Evolutionary conservation across 2,329 filamentous ascomycete species (phyloP).

Genomic region (Phaeosphaeriaceae sp.): DNA sequence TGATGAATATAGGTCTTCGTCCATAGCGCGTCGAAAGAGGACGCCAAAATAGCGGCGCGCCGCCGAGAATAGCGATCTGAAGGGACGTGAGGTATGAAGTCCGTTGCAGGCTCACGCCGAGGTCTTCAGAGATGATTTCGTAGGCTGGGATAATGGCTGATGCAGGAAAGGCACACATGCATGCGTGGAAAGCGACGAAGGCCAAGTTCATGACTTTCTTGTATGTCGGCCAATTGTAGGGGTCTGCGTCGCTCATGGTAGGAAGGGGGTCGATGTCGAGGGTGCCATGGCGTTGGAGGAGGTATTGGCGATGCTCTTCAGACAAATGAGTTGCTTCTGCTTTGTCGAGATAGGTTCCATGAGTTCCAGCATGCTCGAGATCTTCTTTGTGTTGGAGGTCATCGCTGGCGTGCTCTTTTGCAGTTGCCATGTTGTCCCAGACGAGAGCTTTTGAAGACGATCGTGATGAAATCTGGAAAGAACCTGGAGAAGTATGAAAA

Average conservation of each 20-base stretch:
- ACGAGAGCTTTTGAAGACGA: not conserved
- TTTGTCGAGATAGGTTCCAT: slow-evolving; percentile 36
- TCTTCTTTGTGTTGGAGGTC: slow-evolving; percentile 21
- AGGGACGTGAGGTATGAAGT: slow-evolving; percentile 63
- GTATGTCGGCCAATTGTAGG: slow-evolving; percentile 63
- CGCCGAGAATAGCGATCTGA: slow-evolving; percentile 63
- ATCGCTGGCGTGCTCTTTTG: slow-evolving; percentile 10
- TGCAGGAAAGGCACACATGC: slow-evolving; percentile 64
- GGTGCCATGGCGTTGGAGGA: slow-evolving; percentile 61
- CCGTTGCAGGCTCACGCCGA: slow-evolving; percentile 56
- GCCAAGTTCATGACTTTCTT: slow-evolving; percentile 62
- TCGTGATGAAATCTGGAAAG: not conserved
- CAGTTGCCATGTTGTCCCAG: slow-evolving; percentile 8
- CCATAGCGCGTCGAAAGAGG: slow-evolving; percentile 63
- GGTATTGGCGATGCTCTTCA: slow-evolving; percentile 57
- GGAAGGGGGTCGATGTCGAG: slow-evolving; percentile 63
- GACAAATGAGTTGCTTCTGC: slow-evolving; percentile 45
- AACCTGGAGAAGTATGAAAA: not conserved
- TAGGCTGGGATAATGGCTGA: slow-evolving; percentile 63
- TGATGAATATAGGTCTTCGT: slow-evolving; percentile 61
- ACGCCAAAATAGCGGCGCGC: slow-evolving; percentile 63
- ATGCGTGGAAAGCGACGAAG: slow-evolving; percentile 64
- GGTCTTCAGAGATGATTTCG: slow-evolving; percentile 59
- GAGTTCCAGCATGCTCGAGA: slow-evolving; percentile 34
- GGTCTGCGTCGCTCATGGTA: slow-evolving; percentile 58